Conservation (phyloP, 495 filamentous ascomycete species). For the Paragyromitra xinjiangensis region DNA sequence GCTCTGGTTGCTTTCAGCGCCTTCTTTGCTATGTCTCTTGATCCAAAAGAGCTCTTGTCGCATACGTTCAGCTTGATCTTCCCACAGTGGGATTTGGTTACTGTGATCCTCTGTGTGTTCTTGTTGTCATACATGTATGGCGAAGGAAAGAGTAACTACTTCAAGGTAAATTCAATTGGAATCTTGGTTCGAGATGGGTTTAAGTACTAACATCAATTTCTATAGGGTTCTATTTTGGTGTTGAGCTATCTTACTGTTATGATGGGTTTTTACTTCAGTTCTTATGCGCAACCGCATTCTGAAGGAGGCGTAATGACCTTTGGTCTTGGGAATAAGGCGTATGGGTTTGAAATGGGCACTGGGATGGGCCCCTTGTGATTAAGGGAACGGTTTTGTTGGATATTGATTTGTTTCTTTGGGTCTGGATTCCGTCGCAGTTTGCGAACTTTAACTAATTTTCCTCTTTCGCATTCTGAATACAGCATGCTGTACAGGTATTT, state of each 20-base stretch:
- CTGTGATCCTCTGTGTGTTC: slow-evolving; percentile 97
- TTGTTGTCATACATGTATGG: slow-evolving; percentile 97
- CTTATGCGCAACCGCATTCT: slow-evolving; percentile 50
- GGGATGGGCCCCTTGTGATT: slow-evolving; percentile 25
- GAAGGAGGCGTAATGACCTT: slow-evolving; percentile 39
- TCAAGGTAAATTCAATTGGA: slow-evolving; percentile 63
- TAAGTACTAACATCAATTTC: slow-evolving; percentile 13
- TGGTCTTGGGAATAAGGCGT: slow-evolving; percentile 53
- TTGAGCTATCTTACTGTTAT: slow-evolving; percentile 93
- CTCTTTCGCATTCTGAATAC: slow-evolving; percentile 29
- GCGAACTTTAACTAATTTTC: slow-evolving; percentile 26
- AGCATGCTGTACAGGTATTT: slow-evolving; percentile 31
- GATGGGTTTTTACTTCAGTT: slow-evolving; percentile 84
- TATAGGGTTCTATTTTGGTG: slow-evolving; percentile 87
- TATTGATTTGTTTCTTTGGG: slow-evolving; percentile 11
- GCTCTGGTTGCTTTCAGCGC: slow-evolving; percentile 92
- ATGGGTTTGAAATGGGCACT: slow-evolving; percentile 36
- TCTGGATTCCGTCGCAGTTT: slow-evolving; percentile 7
- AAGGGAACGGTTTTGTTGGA: slow-evolving; percentile 8
- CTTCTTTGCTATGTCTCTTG: slow-evolving; percentile 63
- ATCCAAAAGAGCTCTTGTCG: slow-evolving; percentile 68
- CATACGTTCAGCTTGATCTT: slow-evolving; percentile 96
- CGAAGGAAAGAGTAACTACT: slow-evolving; percentile 95
- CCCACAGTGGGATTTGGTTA: slow-evolving; percentile 99
- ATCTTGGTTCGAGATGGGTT: neutral